Conservation (phyloP, 225 moss, liverwort and hornwort genomes). For the Ulota crispa region DNA sequence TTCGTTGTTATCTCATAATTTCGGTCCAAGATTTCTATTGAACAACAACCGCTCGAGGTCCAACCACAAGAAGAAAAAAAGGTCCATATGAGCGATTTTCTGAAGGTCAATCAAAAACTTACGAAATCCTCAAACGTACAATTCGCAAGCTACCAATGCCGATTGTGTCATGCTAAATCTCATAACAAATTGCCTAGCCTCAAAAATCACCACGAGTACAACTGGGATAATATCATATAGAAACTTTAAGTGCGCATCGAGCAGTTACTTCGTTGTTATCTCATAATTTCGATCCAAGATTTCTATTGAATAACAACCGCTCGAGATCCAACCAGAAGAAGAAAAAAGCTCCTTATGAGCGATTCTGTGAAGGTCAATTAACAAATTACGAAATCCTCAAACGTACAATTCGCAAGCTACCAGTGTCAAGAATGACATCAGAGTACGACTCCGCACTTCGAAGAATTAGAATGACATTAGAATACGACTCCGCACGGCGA, state of each 20-base stretch:
- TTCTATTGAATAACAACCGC: background rate
- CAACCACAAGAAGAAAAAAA: background rate
- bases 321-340: background rate
- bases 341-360: background rate
- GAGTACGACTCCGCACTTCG: background rate
- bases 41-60: background rate
- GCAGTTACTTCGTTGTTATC: background rate
- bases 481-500: background rate
- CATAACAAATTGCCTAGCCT: background rate
- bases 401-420: background rate
- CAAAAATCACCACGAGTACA: background rate
- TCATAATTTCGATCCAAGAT: background rate
- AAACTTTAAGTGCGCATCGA: background rate
- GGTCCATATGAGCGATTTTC: background rate
- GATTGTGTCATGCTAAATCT: background rate
- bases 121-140: background rate
- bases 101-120: background rate
- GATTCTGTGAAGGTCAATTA: background rate
- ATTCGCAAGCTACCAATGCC: background rate
- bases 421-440: background rate
- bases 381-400: background rate
- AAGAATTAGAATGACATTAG: background rate
- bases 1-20: background rate
- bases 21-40: background rate
- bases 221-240: background rate